These are phyloP conservation scores for Pleurotus pulmonarius DNA, from an alignment of 768 basidiomycete species.

Conservation along the genomic window DNA sequence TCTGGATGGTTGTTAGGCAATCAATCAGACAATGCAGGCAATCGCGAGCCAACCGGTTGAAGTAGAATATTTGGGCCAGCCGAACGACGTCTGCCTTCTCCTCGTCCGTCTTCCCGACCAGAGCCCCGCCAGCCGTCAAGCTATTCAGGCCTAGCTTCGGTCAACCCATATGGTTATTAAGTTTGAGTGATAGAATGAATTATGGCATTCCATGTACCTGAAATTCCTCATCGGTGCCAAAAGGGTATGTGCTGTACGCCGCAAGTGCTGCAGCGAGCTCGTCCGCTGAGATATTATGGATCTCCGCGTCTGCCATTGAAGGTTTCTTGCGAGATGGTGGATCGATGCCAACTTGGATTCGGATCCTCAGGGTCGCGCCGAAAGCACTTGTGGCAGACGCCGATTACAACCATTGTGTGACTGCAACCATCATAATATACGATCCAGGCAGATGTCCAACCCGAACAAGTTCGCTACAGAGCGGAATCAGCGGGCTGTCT, in stretches of 20 bases:
- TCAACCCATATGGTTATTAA: slow-evolving; percentile 8
- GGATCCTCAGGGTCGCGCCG: no score
- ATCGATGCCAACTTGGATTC: no score
- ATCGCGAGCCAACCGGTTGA: slow-evolving; percentile 45
- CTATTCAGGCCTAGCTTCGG: slow-evolving; percentile 64
- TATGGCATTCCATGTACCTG: slow-evolving; percentile 36
- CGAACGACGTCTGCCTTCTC: slow-evolving; percentile 45
- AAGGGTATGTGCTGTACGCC: slow-evolving; percentile 44
- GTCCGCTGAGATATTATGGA: neutral
- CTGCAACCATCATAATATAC: neutral
- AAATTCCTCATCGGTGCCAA: slow-evolving; percentile 53
- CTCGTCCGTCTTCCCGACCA: slow-evolving; percentile 30
- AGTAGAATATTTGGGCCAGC: slow-evolving; percentile 65
- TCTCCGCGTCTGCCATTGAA: neutral
- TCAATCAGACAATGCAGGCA: neutral
- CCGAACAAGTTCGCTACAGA: slow-evolving; percentile 60
- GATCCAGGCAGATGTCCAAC: slow-evolving; percentile 25
- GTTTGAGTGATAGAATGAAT: neutral
- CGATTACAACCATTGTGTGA: neutral
- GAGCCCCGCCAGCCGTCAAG: slow-evolving; percentile 41
- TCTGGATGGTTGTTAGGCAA: slow-evolving; percentile 17
- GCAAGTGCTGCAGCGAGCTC: neutral
- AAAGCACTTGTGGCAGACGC: neutral
- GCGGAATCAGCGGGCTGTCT: slow-evolving; percentile 59
- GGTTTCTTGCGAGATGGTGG: neutral